Evolutionary conservation across 371 early-diverging fungal species (phyloP).

Genomic region (Chytridium lagenaria): DNA sequence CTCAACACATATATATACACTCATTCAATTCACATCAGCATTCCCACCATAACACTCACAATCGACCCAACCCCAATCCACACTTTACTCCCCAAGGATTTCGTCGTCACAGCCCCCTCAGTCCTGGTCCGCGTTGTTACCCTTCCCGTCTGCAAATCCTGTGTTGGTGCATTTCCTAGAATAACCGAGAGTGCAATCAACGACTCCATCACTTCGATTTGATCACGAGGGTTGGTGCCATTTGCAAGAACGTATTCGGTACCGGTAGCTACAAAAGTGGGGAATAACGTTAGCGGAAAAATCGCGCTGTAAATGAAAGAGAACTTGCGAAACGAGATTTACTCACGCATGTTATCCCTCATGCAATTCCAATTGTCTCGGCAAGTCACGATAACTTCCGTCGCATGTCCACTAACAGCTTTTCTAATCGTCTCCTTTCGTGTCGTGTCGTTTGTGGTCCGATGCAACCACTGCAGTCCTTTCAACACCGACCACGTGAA

Average conservation of each 20-base stretch:
- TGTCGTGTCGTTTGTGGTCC: slow-evolving; percentile 20
- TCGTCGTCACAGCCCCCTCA: not conserved
- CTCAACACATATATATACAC: too few species aligned
- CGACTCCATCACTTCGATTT: slow-evolving; percentile 21
- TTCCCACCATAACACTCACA: too few species aligned
- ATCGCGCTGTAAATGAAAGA: too few species aligned
- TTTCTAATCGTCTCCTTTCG: slow-evolving; percentile 35
- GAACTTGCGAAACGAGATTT: not conserved
- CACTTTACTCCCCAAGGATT: too few species aligned
- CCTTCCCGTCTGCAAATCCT: not conserved
- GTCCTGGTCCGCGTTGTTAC: not conserved
- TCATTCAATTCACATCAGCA: too few species aligned
- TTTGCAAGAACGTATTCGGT: slow-evolving; percentile 16
- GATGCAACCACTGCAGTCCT: slow-evolving; percentile 32
- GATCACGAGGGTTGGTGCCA: slow-evolving; percentile 36
- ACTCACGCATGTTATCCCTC: slow-evolving; percentile 1
- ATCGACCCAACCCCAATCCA: too few species aligned
- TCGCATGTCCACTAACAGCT: slow-evolving; percentile 19
- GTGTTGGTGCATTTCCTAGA: not conserved
- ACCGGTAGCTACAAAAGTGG: not conserved
- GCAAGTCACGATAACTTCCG: slow-evolving; percentile 21
- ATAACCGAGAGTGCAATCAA: slow-evolving; percentile 16
- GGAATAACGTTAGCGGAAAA: too few species aligned
- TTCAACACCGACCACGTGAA: slow-evolving; percentile 30
- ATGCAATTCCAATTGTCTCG: slow-evolving; percentile 25